phyloP scores from a whole-genome alignment of 164 flowering plant genomes.

The Piper longum region DNA sequence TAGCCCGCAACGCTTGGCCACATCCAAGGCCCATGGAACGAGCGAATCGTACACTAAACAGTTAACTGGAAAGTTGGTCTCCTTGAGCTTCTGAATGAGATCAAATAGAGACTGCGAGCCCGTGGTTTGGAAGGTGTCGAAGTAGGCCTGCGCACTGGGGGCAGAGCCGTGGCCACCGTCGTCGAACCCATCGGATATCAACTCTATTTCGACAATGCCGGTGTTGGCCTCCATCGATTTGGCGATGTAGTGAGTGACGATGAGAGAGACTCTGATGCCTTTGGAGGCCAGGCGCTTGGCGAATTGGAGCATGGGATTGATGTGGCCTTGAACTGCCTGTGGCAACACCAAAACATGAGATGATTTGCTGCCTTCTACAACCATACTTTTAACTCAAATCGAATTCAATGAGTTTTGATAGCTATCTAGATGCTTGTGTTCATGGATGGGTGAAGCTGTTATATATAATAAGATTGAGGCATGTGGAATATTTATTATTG shows the following conservation, averaged over 20 bases:
- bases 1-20: constrained; percentile 4
- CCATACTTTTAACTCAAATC: too few relatives aligned
- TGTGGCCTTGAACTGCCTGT: constrained; percentile 1
- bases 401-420: neutral
- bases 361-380: neutral
- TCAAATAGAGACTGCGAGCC: neutral
- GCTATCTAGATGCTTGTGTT: neutral
- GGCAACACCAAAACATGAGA: constrained; percentile 1
- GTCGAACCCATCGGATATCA: constrained; percentile 2
- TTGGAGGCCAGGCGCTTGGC: constrained; percentile 1
- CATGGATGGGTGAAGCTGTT: neutral
- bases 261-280: constrained; percentile 1
- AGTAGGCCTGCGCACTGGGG: neutral
- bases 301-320: constrained; percentile 4
- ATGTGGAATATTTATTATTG: too few relatives aligned
- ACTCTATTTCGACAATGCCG: neutral
- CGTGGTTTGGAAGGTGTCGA: neutral
- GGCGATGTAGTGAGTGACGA: neutral
- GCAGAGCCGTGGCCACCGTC: neutral
- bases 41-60: constrained; percentile 9
- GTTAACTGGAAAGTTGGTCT: neutral
- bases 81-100: neutral
- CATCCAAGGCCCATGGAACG: constrained; percentile 7
- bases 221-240: neutral
- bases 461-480: too few relatives aligned